Conservation (phyloP, 1,284 basidiomycete species). For the Cutaneotrichosporon spelunceum region DNA sequence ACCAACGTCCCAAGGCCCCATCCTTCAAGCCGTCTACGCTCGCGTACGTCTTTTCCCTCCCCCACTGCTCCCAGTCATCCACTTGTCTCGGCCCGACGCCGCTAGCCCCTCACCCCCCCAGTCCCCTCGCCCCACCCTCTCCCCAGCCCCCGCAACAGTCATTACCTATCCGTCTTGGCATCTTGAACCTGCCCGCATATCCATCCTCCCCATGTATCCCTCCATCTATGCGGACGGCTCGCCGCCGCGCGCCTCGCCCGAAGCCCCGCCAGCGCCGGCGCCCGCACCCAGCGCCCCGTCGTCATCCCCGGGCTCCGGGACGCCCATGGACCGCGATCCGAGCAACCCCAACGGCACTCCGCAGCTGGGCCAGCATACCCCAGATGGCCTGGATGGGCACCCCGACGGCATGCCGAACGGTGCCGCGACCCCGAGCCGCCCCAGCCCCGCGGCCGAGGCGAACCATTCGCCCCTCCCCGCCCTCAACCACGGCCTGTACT, state of each 20-base stretch:
- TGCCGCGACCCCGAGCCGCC: neutral
- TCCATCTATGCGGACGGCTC: constrained; percentile 5
- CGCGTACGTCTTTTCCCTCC: neutral
- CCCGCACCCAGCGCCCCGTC: neutral
- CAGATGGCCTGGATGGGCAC: neutral
- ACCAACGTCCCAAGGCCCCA: neutral
- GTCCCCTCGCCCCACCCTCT: too few relatives aligned
- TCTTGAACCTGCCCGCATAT: neutral
- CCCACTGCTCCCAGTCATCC: neutral
- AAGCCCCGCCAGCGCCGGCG: neutral
- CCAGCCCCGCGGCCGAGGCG: neutral
- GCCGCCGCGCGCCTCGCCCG: neutral
- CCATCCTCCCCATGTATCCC: neutral
- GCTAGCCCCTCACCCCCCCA: neutral
- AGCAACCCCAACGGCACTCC: neutral
- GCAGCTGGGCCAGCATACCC: neutral
- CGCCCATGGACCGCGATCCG: neutral
- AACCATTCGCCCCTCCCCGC: neutral
- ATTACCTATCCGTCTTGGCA: neutral
- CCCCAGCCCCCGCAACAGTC: too few relatives aligned
- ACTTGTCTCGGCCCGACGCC: neutral
- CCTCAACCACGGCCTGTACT: neutral
- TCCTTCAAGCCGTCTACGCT: neutral
- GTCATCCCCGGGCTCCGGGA: neutral
- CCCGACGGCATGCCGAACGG: neutral